Base-by-base conservation (phyloP, 768 basidiomycete species). In the Ramaria sp. region DNA sequence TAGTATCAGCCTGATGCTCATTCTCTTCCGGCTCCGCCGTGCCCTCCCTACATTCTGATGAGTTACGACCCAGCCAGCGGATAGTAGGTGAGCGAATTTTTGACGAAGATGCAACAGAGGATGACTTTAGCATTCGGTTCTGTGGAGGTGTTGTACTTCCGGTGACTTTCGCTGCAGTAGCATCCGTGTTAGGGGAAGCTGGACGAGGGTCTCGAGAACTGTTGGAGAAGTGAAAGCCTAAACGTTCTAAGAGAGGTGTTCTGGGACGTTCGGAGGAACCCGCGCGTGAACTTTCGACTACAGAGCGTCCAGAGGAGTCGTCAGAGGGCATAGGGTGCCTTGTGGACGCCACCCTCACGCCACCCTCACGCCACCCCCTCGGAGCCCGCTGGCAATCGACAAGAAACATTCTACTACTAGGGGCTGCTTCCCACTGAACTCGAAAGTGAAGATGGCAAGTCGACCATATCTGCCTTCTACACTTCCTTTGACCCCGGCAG, bases 401-500 rank as follows among this genome's bases (percentile, higher is more conserved):
- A n/a, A n/a, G n/a, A n/a, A n/a, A n/a, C n/a, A n/a, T n/a, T n/a
- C n/a, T n/a, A n/a, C 27, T 27, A 5, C 27, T 27, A 27, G 27
- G 27, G 27, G 42, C 42, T 22, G 42, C 42, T 22, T 43, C 42
- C n/a, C 7, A 43, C n/a, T 22, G 20, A 19, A 9, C 7, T 9
- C 42, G 42, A 43, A 43, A 7, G 20, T 15, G 20, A 37, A 24
- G 34, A 48, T 49, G 46, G 30, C 55, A 30, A 47, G 46, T 12
- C 45, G 34, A 12, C 64, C 64, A 43, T 62, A 61, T 51, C 68
- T 78, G 58, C 80, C 78, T 7, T 82, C 78, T 12, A 69, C 80
- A 1, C 71, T 83, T 11, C 75, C 76, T 31, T 72, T 77, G 3
- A 66, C 62, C 1, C 77, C 80, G 1, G 80, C 78, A 3, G 58